Evolutionary conservation across 176 grass and related monocot species (phyloP).

Genomic region (Chloris gayana): DNA sequence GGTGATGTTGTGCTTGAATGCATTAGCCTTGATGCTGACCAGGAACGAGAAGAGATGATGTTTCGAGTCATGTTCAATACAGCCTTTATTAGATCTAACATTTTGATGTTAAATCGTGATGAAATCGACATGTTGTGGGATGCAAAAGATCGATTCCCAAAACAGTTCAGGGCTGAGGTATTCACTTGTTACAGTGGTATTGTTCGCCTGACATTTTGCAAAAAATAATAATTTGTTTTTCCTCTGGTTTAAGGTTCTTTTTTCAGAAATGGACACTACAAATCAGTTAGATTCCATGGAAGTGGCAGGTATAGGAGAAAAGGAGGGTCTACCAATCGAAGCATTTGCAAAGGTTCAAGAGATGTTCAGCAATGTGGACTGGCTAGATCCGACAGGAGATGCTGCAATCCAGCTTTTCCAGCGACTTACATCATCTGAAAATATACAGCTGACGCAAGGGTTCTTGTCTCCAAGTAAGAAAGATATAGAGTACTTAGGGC

Average conservation of each 20-base stretch:
- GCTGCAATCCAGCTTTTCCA: conserved; percentile 68
- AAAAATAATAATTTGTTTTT: conserved; percentile 34
- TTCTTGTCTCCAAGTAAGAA: conserved; percentile 55
- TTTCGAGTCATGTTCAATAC: conserved; percentile 99
- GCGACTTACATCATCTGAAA: conserved; percentile 64
- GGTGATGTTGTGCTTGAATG: conserved; percentile 97
- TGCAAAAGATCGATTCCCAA: conserved; percentile 88
- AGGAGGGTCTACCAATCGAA: conserved; percentile 88
- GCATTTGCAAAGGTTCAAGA: conserved; percentile 97
- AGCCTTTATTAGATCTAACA: conserved; percentile 95
- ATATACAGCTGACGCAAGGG: conserved; percentile 58
- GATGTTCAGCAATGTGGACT: conserved; percentile 89
- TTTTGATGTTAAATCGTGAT: conserved; percentile 96
- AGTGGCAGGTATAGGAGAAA: conserved; percentile 64
- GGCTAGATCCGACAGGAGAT: conserved; percentile 77
- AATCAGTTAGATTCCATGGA: conserved; percentile 59
- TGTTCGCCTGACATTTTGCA: conserved; percentile 15
- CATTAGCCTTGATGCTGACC: conserved; percentile 79
- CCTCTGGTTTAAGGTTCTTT: conserved; percentile 63
- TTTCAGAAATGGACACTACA: conserved; percentile 89
- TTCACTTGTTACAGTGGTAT: conserved; percentile 35
- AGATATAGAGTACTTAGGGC: conserved; percentile 26
- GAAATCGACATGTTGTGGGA: conserved; percentile 94
- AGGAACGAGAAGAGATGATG: conserved; percentile 88
- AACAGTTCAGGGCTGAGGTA: conserved; percentile 92